Conservation (phyloP, 2,329 filamentous ascomycete genomes). For the Calonectria henricotiae region DNA sequence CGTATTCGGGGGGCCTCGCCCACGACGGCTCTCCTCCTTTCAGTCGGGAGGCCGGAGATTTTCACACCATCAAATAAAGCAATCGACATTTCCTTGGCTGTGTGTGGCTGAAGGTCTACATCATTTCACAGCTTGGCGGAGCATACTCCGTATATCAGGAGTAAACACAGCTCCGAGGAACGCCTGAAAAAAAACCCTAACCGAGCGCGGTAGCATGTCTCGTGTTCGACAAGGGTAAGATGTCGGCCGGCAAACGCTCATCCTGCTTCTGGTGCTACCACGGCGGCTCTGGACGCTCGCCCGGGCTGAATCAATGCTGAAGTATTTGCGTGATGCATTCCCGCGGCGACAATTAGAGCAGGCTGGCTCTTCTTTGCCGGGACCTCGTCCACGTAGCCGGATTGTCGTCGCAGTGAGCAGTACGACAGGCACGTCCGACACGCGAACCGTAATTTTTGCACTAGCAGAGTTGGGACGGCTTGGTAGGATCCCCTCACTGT, state of each 20-base stretch:
- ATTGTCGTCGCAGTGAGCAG: background rate
- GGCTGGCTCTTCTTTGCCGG: background rate
- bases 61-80: constrained; percentile 7
- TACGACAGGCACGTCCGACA: background rate
- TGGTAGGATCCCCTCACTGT: background rate
- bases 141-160: background rate
- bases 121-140: background rate
- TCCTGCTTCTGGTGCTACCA: constrained; percentile 1
- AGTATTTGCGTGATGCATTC: background rate
- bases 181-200: background rate
- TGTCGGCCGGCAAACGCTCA: background rate
- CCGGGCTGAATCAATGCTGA: background rate
- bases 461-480: background rate
- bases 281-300: background rate
- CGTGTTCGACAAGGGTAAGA: background rate
- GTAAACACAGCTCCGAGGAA: background rate
- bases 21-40: constrained; percentile 15
- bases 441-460: background rate
- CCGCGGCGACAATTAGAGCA: background rate
- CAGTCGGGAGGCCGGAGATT: background rate
- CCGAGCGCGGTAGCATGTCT: background rate
- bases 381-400: constrained; percentile 1
- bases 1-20: background rate
- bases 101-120: too few species aligned
- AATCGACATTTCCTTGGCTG: background rate